Percentiles rank a stretch among this genome's conserved stretches.
phyloP scores from a whole-genome alignment of 345 rosid genomes.

The Diplotaxis tenuifolia region DNA sequence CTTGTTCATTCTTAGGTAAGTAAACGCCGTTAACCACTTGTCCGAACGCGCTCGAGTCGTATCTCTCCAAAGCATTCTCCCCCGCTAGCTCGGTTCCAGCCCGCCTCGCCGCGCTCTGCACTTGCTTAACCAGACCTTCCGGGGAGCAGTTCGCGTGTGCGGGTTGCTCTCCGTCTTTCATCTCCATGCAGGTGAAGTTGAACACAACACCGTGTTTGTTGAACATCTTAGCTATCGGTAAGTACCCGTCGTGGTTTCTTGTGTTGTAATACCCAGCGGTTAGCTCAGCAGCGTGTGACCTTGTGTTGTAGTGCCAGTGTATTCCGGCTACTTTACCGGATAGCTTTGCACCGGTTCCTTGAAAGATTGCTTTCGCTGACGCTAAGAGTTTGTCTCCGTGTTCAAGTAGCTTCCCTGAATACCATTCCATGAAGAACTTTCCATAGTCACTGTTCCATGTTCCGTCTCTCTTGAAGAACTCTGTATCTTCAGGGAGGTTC shows the following conservation, averaged over 20 bases:
- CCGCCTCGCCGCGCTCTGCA: slow-evolving; percentile 60
- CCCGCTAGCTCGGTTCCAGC: slow-evolving; percentile 76
- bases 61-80: slow-evolving; percentile 88
- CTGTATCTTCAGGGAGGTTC: slow-evolving; percentile 79
- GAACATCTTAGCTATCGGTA: slow-evolving; percentile 70
- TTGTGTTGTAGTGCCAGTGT: slow-evolving; percentile 91
- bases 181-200: slow-evolving; percentile 98
- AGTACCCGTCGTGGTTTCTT: slow-evolving; percentile 69
- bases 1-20: slow-evolving; percentile 83
- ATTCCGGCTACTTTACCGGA: slow-evolving; percentile 89
- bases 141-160: slow-evolving; percentile 76
- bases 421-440: slow-evolving; percentile 86
- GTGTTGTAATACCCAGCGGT: slow-evolving; percentile 93
- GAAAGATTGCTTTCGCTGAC: slow-evolving; percentile 67
- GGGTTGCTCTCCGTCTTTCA: slow-evolving; percentile 78
- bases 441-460: slow-evolving; percentile 88
- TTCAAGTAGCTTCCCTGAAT: slow-evolving; percentile 66
- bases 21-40: slow-evolving; percentile 83
- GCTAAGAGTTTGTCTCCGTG: slow-evolving; percentile 75
- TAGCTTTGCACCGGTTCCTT: slow-evolving; percentile 61
- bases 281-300: slow-evolving; percentile 94
- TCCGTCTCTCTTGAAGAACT: slow-evolving; percentile 76
- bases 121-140: slow-evolving; percentile 81
- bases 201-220: slow-evolving; percentile 60
- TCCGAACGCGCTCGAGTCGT: slow-evolving; percentile 61